Evolutionary conservation across 768 basidiomycete genomes (phyloP).

Genomic region (Podaxis mareebaensis): DNA sequence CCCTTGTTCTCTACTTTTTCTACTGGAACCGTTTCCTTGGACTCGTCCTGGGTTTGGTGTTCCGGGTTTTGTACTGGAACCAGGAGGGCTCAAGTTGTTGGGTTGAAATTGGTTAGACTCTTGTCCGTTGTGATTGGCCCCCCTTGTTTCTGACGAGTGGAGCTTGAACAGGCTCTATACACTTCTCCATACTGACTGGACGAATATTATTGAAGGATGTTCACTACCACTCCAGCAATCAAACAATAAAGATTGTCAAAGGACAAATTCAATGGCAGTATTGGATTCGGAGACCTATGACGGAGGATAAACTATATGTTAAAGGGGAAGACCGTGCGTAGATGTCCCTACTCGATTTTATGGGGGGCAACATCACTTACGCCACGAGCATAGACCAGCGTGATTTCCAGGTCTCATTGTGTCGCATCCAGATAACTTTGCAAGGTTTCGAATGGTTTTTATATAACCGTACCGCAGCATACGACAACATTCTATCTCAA

Average conservation of each 20-base stretch:
- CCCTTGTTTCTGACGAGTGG: not conserved
- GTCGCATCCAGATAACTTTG: constrained; percentile 77
- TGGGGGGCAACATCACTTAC: not conserved
- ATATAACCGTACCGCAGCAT: constrained; percentile 88
- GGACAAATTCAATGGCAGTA: constrained; percentile 91
- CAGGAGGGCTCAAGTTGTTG: constrained; percentile 75
- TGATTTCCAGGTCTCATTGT: constrained; percentile 37
- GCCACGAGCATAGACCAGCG: not conserved
- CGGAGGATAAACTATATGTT: constrained; percentile 65
- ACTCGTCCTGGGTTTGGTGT: constrained; percentile 57
- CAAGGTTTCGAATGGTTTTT: constrained; percentile 93
- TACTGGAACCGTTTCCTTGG: constrained; percentile 90
- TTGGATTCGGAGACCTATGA: constrained; percentile 82
- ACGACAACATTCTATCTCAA: constrained; percentile 81
- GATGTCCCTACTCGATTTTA: not conserved
- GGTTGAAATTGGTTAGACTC: constrained; percentile 71
- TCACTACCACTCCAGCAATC: constrained; percentile 89
- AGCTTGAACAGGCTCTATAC: constrained; percentile 71
- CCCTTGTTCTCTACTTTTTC: constrained; percentile 77
- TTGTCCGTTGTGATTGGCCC: not conserved
- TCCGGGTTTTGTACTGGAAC: constrained; percentile 81
- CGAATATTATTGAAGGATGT: constrained; percentile 87
- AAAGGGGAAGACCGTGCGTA: constrained; percentile 57
- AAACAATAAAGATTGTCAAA: constrained; percentile 82
- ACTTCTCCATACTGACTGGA: constrained; percentile 86